Conservation (phyloP, 2,329 filamentous ascomycete species). For the Knoxdaviesia capensis region DNA sequence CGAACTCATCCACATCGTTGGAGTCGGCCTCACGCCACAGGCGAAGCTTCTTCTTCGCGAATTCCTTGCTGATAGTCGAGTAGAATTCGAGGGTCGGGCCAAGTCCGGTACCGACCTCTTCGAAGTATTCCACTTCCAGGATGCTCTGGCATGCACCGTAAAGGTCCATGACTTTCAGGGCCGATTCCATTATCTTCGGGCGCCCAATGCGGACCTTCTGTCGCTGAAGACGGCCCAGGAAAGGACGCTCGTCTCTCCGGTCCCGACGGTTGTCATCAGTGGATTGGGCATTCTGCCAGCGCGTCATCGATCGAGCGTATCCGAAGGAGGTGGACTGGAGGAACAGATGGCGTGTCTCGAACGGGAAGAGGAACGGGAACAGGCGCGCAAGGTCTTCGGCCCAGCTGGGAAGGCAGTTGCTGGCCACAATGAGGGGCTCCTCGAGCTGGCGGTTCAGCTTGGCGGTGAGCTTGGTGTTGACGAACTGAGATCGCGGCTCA, state of each 20-base stretch:
- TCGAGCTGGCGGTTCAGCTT: constrained; percentile 95
- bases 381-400: constrained; percentile 83
- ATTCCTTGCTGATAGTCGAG: constrained; percentile 90
- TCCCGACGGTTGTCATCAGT: constrained; percentile 65
- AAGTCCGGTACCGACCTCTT: constrained; percentile 90
- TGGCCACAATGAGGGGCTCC: constrained; percentile 90
- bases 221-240: constrained; percentile 75
- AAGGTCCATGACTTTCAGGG: constrained; percentile 95
- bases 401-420: constrained; percentile 89
- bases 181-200: constrained; percentile 86
- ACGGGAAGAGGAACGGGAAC: constrained; percentile 94
- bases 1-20: constrained; percentile 54
- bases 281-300: constrained; percentile 85
- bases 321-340: constrained; percentile 95
- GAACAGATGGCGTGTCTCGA: constrained; percentile 92
- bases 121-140: constrained; percentile 94
- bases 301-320: constrained; percentile 89
- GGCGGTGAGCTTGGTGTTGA: constrained; percentile 94
- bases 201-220: constrained; percentile 97
- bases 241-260: constrained; percentile 74
- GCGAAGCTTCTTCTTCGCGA: constrained; percentile 91
- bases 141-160: constrained; percentile 95
- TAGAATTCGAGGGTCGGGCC: constrained; percentile 96
- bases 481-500: constrained; percentile 81
- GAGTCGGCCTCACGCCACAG: constrained; percentile 87